Percentiles rank a stretch among this genome's conserved stretches.
phyloP scores from a whole-genome alignment of 805 yeast genomes.

The Spathaspora arborariae region DNA sequence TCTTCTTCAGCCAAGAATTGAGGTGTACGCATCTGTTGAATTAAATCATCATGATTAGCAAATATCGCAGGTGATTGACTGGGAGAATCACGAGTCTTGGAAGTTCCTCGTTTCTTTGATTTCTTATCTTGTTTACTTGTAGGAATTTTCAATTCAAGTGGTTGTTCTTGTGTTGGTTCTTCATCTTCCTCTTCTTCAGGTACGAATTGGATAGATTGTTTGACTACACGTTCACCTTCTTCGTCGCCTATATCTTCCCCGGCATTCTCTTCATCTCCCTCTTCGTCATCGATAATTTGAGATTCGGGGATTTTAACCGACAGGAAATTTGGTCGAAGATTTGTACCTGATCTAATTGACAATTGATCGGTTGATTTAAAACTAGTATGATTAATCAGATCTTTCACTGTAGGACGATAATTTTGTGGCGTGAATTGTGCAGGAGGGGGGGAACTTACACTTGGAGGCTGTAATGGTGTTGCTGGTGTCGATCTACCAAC shows the following conservation, averaged over 20 bases:
- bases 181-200: slow-evolving; percentile 37
- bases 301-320: slow-evolving; percentile 72
- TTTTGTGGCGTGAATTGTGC: not conserved
- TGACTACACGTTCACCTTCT: slow-evolving; percentile 50
- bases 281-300: slow-evolving; percentile 61
- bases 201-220: slow-evolving; percentile 60
- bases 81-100: slow-evolving; percentile 2
- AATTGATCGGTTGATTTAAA: slow-evolving; percentile 21
- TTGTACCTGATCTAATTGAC: slow-evolving; percentile 31
- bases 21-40: slow-evolving; percentile 32
- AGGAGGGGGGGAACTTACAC: not conserved
- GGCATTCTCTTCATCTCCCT: slow-evolving; percentile 54
- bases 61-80: slow-evolving; percentile 30
- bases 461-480: not conserved
- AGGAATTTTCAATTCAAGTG: slow-evolving; percentile 1
- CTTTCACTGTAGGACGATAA: not conserved
- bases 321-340: slow-evolving; percentile 58
- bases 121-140: slow-evolving; percentile 2
- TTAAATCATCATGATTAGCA: slow-evolving; percentile 32
- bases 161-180: slow-evolving; percentile 7
- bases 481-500: not conserved
- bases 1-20: slow-evolving; percentile 28
- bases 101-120: slow-evolving; percentile 3
- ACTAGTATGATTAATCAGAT: not conserved
- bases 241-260: slow-evolving; percentile 53